Conservation (phyloP, 441 rosid species). For the Raphanus hybrid region DNA sequence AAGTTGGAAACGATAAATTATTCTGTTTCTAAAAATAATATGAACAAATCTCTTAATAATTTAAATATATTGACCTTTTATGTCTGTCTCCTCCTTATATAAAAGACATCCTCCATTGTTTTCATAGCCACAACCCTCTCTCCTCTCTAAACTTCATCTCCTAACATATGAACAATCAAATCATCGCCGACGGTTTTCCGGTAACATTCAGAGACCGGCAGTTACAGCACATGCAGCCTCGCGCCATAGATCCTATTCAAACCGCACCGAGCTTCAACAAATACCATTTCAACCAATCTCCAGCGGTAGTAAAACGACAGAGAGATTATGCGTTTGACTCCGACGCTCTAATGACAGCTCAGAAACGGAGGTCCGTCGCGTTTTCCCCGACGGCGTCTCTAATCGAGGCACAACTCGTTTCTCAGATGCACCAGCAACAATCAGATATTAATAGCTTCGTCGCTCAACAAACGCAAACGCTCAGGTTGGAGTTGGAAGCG, state of each 20-base stretch:
- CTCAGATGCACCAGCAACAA: constrained; percentile 32
- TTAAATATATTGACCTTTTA: neutral
- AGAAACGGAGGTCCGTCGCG: constrained; percentile 11
- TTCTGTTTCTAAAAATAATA: neutral
- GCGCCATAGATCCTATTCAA: neutral
- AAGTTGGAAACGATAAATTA: neutral
- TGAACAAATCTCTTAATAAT: constrained; percentile 5
- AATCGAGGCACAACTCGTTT: constrained; percentile 9
- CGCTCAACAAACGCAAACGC: constrained; percentile 51
- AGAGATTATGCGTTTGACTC: constrained; percentile 22
- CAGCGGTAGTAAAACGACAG: constrained; percentile 14
- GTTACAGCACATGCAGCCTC: neutral
- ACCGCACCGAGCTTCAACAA: neutral
- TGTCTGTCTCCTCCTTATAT: neutral
- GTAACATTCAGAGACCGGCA: neutral
- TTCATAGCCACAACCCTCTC: neutral
- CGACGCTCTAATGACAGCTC: neutral
- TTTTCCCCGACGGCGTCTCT: constrained; percentile 7
- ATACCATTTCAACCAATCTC: constrained; percentile 11
- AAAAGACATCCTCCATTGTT: neutral
- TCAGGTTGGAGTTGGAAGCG: constrained; percentile 61
- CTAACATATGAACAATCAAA: neutral
- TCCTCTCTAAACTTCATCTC: neutral
- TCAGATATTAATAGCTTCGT: constrained; percentile 23
- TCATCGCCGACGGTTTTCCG: neutral